These are phyloP conservation scores for Orbilia ellipsospora DNA, from an alignment of 2,329 filamentous ascomycete genomes.

Conservation along the genomic window DNA sequence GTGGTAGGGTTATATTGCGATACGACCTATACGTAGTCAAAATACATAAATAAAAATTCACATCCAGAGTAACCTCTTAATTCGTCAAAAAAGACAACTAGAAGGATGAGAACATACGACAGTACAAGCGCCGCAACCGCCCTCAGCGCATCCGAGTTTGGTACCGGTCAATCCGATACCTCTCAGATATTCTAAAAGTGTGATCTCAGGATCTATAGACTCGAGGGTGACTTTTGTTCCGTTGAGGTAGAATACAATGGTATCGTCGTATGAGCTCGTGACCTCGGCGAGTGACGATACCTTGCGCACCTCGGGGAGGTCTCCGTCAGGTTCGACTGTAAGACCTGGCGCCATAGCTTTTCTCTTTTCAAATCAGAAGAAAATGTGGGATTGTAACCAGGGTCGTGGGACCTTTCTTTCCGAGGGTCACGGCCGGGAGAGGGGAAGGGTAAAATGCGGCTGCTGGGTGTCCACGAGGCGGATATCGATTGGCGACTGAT, in stretches of 20 bases:
- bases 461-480: conserved; percentile 12
- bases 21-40: conserved; percentile 70
- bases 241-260: conserved; percentile 91
- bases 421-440: background rate
- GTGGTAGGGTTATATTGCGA: conserved; percentile 94
- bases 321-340: conserved; percentile 64
- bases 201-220: conserved; percentile 84
- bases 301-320: conserved; percentile 64
- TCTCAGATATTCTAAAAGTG: conserved; percentile 89
- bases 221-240: conserved; percentile 89
- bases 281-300: conserved; percentile 69
- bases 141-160: conserved; percentile 95
- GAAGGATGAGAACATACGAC: conserved; percentile 70
- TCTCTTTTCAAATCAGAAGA: background rate
- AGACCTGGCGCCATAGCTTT: conserved; percentile 70
- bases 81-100: background rate
- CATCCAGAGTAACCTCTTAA: background rate
- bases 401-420: background rate
- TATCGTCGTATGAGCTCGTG: conserved; percentile 84
- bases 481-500: conserved; percentile 27
- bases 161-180: conserved; percentile 94
- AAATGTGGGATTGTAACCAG: background rate
- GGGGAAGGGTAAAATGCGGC: conserved; percentile 14
- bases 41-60: too few relatives aligned
- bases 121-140: conserved; percentile 95